Base-by-base conservation (phyloP, 2,329 filamentous ascomycete genomes). In the Aspergillus quadricinctus region DNA sequence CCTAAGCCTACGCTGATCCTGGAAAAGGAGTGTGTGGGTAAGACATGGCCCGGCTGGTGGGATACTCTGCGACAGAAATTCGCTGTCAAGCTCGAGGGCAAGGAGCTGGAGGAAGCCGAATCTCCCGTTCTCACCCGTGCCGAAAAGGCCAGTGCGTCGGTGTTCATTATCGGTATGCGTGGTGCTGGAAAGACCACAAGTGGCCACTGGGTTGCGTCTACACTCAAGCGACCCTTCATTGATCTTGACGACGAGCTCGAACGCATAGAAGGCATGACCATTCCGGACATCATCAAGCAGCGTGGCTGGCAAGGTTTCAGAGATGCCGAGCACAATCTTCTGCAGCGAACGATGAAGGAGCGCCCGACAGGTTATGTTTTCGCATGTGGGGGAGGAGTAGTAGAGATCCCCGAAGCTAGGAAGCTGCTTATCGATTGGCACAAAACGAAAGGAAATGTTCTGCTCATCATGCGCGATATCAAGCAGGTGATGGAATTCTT, bases 21-120 rank as follows among this genome's bases (percentile, higher is more conserved):
- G 2, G 94, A 99, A 72, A 88, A 92, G 58, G 92, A 96, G 67
- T 99, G 94, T 71, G 90, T 91, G 2, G 92, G 89, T 43, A 99
- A 99, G 80, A 99, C 94, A 2, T 99, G 94, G 94, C 94, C 94
- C 0, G 94, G 93, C 9, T 99, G 94, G 91, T 99, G 94, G 94
- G 94, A 99, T 73, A 85, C 87, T 19, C 77, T 97, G 55, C 87
- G 87, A 23, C 85, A 89, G 63, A 83, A 85, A 14, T 99, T 97
- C 78, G 81, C 86, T 35, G 89, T 89, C 28, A 76, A 81, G 28
- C 78, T 97, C n/a, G 83, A 87, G 58, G 94, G 94, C 11, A 83
- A 87, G 37, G 91, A 95, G 64, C 66, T 79, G 17, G 73, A 64
- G 29, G 76, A 71, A 57, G 69, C 68, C 5, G 70, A 72, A 49